Conservation (phyloP, 192 early-diverging fungal species). For the Linnemannia zychae region DNA sequence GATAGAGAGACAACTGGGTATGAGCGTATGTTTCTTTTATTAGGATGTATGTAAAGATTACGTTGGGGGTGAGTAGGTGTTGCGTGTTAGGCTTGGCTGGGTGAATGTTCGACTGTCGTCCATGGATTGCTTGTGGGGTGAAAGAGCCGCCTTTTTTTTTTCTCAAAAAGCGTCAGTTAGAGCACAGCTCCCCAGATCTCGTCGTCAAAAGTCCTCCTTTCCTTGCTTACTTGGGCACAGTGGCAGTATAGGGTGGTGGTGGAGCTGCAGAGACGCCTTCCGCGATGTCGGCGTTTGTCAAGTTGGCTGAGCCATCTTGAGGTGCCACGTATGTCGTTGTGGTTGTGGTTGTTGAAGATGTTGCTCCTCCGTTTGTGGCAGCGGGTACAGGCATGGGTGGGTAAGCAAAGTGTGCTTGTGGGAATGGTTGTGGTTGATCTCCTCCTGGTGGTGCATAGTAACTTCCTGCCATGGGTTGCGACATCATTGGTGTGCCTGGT, state of each 20-base stretch:
- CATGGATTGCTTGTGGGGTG: no score
- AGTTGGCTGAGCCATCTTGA: conserved; percentile 19
- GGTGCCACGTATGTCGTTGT: background rate
- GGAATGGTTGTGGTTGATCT: background rate
- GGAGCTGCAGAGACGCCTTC: background rate
- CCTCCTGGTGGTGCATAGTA: background rate
- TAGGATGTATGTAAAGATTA: no score
- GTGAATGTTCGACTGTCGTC: no score
- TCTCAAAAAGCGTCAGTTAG: no score
- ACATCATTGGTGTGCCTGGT: background rate
- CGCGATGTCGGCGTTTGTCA: background rate
- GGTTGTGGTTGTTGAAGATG: background rate
- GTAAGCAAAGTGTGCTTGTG: background rate
- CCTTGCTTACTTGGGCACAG: conserved; percentile 11
- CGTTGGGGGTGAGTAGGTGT: no score
- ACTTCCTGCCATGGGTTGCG: background rate
- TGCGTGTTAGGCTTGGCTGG: no score
- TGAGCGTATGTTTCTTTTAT: no score
- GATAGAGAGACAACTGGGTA: no score
- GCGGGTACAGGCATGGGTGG: conserved; percentile 18
- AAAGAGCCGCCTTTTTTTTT: no score
- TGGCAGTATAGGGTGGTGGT: conserved; percentile 23
- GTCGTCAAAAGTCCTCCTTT: no score
- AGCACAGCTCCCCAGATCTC: no score
- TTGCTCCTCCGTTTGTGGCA: background rate